Conservation (phyloP, 148 eudicot species). For the Limonium bicolor region DNA sequence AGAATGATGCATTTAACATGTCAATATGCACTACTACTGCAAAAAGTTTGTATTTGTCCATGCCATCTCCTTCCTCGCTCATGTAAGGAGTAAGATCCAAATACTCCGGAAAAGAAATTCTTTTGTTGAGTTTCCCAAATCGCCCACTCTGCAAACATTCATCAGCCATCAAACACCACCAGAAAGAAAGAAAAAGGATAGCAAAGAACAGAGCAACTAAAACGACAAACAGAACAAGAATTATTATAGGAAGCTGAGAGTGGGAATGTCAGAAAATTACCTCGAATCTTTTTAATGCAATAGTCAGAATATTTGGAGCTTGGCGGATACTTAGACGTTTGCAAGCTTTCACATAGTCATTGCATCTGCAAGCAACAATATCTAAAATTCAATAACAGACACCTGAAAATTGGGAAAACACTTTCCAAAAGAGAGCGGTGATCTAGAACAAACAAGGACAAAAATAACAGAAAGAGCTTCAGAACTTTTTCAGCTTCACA, state of each 20-base stretch:
- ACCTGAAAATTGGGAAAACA: too few relatives aligned
- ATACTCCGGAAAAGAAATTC: conserved; percentile 64
- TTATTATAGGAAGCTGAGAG: too few relatives aligned
- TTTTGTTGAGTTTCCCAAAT: conserved; percentile 91
- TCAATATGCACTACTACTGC: conserved; percentile 92
- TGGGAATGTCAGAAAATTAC: conserved; percentile 15
- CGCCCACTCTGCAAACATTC: conserved; percentile 60
- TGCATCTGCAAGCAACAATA: conserved; percentile 51
- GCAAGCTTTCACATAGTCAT: conserved; percentile 81
- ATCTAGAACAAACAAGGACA: too few relatives aligned
- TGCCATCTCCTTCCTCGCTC: conserved; percentile 55
- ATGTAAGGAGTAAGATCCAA: conserved; percentile 74
- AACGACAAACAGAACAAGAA: neutral
- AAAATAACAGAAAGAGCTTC: too few relatives aligned
- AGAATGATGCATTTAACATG: conserved; percentile 91
- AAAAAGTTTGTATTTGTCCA: conserved; percentile 57
- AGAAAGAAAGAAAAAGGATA: conserved; percentile 3
- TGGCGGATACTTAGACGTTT: conserved; percentile 58
- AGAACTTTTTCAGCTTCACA: too few relatives aligned
- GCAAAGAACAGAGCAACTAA: neutral
- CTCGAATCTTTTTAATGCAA: conserved; percentile 94
- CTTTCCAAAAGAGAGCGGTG: too few relatives aligned
- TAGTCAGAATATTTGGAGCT: conserved; percentile 85
- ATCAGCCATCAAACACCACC: too few relatives aligned
- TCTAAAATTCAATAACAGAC: neutral